Evolutionary conservation across 2,329 filamentous ascomycete genomes (phyloP), one percentile per base, ranked within the genome.

Genomic region (Cercospora zeae-maydis): DNA sequence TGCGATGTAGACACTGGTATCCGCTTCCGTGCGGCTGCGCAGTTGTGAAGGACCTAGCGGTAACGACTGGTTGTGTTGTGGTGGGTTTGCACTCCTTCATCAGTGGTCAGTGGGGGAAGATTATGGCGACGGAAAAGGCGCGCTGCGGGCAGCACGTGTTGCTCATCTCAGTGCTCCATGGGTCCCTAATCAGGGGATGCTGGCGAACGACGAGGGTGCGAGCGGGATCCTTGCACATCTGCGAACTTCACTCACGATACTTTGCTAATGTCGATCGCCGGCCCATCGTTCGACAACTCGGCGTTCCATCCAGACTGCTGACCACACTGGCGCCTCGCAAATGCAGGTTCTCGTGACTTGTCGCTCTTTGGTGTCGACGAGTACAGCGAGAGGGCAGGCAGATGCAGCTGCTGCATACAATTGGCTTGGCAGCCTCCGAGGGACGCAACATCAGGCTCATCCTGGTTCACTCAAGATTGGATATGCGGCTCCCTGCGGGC

Each of bases 111-210:
- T 14, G 10, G 19, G 13, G 42, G 13, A 13, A 27, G 21, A n/a
- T 11, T n/a, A n/a, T n/a, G n/a, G n/a, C n/a, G n/a, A n/a, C n/a
- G n/a, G n/a, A n/a, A 5, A 30, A 49, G 2, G 11, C 21, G 24
- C 13, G 14, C 49, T 53, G 49, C 27, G 31, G 49, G 7, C n/a
- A 53, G n/a, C 24, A n/a, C 30, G 2, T 53, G 30, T 33, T 53
- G 49, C 49, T 53, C 49, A 34, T 53, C 30, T 53, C 49, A 30
- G 49, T 16, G 31, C 49, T 53, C 31, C 49, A 53, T 53, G 49
- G 49, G n/a, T 53, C 2, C 11, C 42, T 27, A 0, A 34, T 53
- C 49, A 31, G 27, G 49, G 49, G 49, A 53, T 19, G 49, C 49
- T 53, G 27, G 49, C 49, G 27, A 14, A 6, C 5, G 49, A 53